phyloP scores from a whole-genome alignment of 148 eudicot genomes.

The Rhododendron henanense region DNA sequence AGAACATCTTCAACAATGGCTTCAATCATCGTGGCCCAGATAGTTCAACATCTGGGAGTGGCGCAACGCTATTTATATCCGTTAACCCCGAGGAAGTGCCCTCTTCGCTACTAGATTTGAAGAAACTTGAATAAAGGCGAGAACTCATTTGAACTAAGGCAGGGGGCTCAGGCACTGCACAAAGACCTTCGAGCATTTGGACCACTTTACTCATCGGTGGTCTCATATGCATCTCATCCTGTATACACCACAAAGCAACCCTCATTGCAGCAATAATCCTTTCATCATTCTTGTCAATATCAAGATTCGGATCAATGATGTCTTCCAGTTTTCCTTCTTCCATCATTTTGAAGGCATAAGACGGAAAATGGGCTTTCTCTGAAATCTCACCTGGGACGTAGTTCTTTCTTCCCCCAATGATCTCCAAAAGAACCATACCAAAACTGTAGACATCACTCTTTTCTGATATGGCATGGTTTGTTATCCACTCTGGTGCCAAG shows the following conservation, averaged over 20 bases:
- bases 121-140: slow-evolving; percentile 11
- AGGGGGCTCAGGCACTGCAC: slow-evolving; percentile 22
- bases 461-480: slow-evolving; percentile 25
- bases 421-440: slow-evolving; percentile 28
- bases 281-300: slow-evolving; percentile 3
- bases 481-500: slow-evolving; percentile 37
- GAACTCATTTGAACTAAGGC: slow-evolving; percentile 4
- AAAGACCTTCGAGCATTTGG: slow-evolving; percentile 36
- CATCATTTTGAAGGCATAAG: slow-evolving; percentile 33
- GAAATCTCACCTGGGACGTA: slow-evolving; percentile 19
- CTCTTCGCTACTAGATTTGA: slow-evolving; percentile 15
- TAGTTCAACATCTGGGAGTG: slow-evolving; percentile 13
- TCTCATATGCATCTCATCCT: slow-evolving; percentile 25
- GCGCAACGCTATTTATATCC: background rate
- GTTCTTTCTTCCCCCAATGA: slow-evolving; percentile 32
- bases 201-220: slow-evolving; percentile 35
- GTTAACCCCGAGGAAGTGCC: slow-evolving; percentile 1
- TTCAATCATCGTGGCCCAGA: slow-evolving; percentile 25
- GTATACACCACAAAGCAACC: slow-evolving; percentile 35
- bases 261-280: slow-evolving; percentile 15
- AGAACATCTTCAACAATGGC: background rate
- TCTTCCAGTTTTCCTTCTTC: slow-evolving; percentile 20
- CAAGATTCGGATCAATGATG: slow-evolving; percentile 19
- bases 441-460: slow-evolving; percentile 27
- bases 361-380: slow-evolving; percentile 33